A percentile compares a stretch with the other conserved stretches of the same genome.
phyloP scores from a whole-genome alignment of 768 basidiomycete genomes.

The Stropharia rugosoannulata region DNA sequence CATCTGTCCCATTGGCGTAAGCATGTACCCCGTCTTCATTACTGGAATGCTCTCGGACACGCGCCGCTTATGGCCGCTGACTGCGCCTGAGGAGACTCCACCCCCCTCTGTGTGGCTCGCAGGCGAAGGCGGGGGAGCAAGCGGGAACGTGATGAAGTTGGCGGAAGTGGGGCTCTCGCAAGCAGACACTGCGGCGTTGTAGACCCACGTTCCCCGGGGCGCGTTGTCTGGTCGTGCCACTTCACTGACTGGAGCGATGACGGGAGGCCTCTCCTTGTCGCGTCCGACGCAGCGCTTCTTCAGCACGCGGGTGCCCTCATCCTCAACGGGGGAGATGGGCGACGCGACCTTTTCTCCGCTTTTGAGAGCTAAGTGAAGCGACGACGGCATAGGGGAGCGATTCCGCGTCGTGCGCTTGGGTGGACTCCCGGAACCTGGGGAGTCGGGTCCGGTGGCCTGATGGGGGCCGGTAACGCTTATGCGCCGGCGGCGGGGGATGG shows the following conservation, averaged over 20 bases:
- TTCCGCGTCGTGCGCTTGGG: too few species aligned
- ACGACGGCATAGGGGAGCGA: too few species aligned
- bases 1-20: constrained; percentile 16
- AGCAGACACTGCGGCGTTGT: constrained; percentile 48
- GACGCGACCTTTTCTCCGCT: neutral
- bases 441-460: too few species aligned
- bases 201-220: constrained; percentile 43
- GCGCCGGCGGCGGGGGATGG: constrained; percentile 17
- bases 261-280: constrained; percentile 36
- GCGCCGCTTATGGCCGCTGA: constrained; percentile 11
- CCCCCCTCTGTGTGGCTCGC: neutral
- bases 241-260: neutral
- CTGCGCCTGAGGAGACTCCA: neutral
- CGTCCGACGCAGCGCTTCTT: constrained; percentile 59
- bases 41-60: constrained; percentile 14
- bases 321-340: neutral
- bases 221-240: constrained; percentile 6
- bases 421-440: too few species aligned
- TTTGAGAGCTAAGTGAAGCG: too few species aligned
- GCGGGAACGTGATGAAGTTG: constrained; percentile 12
- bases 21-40: neutral
- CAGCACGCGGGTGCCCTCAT: constrained; percentile 31
- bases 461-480: constrained; percentile 1
- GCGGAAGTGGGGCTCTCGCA: constrained; percentile 25
- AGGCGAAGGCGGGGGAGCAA: constrained; percentile 17